A percentile compares a stretch with the other conserved stretches of the same genome.
phyloP scores from a whole-genome alignment of 257 asterid genomes.

The Petunia secreta region DNA sequence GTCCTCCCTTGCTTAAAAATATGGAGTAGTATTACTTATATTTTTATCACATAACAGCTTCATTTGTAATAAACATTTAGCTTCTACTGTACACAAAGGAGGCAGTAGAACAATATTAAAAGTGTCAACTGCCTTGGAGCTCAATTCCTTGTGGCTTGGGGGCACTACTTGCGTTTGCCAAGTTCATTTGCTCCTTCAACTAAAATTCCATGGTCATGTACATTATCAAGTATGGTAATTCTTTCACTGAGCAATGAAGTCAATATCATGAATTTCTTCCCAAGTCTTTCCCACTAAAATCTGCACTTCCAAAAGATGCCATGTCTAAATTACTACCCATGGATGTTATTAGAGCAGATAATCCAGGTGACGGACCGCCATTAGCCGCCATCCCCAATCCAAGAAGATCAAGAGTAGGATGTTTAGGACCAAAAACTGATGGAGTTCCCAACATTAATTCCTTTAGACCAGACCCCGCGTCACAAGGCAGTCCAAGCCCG shows the following conservation, averaged over 20 bases:
- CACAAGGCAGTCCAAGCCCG: slow-evolving; percentile 69
- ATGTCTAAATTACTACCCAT: slow-evolving; percentile 58
- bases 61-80: slow-evolving; percentile 13
- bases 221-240: neutral
- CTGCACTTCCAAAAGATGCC: slow-evolving; percentile 50
- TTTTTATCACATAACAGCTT: neutral
- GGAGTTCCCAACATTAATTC: slow-evolving; percentile 89
- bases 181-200: slow-evolving; percentile 11
- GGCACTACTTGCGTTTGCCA: neutral
- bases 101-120: slow-evolving; percentile 12
- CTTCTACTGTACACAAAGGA: slow-evolving; percentile 12
- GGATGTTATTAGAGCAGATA: slow-evolving; percentile 74
- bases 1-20: neutral
- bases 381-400: slow-evolving; percentile 86
- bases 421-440: slow-evolving; percentile 76
- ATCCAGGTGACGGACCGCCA: slow-evolving; percentile 59
- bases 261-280: slow-evolving; percentile 44
- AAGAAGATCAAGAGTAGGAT: slow-evolving; percentile 81
- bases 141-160: neutral
- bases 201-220: slow-evolving; percentile 2
- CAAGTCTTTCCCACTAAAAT: slow-evolving; percentile 52
- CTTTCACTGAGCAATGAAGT: neutral
- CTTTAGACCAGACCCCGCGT: slow-evolving; percentile 67
- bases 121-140: slow-evolving; percentile 17
- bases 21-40: too few species aligned